phyloP scores from a whole-genome alignment of 768 basidiomycete species.

The Macrolepiota dolichaula region DNA sequence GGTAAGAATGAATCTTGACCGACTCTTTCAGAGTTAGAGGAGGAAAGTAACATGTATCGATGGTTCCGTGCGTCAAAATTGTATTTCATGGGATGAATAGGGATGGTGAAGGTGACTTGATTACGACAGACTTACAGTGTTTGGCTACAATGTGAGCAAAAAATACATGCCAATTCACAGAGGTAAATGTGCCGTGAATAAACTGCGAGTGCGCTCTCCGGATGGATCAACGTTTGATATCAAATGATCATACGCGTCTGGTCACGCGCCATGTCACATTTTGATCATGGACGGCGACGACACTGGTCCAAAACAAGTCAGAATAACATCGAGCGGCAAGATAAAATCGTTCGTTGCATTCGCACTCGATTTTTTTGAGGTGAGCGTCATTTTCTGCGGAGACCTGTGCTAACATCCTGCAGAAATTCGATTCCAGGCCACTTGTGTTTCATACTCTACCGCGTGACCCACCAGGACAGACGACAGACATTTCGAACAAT shows the following conservation, averaged over 20 bases:
- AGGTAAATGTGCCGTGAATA: too few relatives aligned
- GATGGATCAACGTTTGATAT: background rate
- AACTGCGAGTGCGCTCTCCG: background rate
- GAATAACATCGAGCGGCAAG: conserved; percentile 57
- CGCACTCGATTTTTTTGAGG: conserved; percentile 53
- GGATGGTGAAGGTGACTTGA: too few relatives aligned
- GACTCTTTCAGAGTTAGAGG: background rate
- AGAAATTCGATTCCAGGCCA: conserved; percentile 47
- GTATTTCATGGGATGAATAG: too few relatives aligned
- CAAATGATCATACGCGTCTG: background rate
- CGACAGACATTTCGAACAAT: conserved; percentile 6
- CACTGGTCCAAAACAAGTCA: conserved; percentile 24
- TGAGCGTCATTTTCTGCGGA: conserved; percentile 15
- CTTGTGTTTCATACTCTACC: conserved; percentile 63
- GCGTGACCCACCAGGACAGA: conserved; percentile 11
- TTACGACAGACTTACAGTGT: too few relatives aligned
- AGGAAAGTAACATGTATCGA: background rate
- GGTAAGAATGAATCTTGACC: background rate
- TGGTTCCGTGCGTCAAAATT: too few relatives aligned
- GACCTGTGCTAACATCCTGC: background rate
- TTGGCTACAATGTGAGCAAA: too few relatives aligned
- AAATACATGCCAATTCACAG: too few relatives aligned
- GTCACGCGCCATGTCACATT: conserved; percentile 3
- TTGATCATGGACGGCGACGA: conserved; percentile 7
- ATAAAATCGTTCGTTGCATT: conserved; percentile 49